Evolutionary conservation across 768 basidiomycete species (phyloP).

Genomic region (Tricholoma saponaceum): DNA sequence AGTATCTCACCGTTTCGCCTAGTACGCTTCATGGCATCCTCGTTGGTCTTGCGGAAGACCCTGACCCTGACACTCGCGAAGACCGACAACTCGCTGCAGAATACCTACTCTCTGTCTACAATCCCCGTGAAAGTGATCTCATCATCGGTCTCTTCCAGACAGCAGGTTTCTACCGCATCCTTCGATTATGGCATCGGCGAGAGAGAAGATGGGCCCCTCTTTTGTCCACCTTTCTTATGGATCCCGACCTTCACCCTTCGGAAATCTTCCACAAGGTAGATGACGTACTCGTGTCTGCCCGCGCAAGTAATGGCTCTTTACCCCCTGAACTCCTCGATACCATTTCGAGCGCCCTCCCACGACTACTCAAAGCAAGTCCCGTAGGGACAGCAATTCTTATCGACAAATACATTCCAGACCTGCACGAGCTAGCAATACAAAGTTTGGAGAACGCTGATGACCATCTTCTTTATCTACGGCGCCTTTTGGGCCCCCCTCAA

Average conservation of each 20-base stretch:
- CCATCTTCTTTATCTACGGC: slow-evolving; percentile 69
- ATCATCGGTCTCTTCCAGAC: slow-evolving; percentile 67
- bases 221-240: slow-evolving; percentile 69
- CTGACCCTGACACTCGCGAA: slow-evolving; percentile 75
- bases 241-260: slow-evolving; percentile 53
- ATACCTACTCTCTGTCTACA: slow-evolving; percentile 88
- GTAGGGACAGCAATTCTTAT: slow-evolving; percentile 67
- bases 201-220: slow-evolving; percentile 75
- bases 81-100: slow-evolving; percentile 95
- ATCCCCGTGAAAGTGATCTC: slow-evolving; percentile 70
- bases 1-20: slow-evolving; percentile 69
- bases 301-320: slow-evolving; percentile 44
- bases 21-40: slow-evolving; percentile 73
- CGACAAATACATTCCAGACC: slow-evolving; percentile 59
- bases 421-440: slow-evolving; percentile 64
- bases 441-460: slow-evolving; percentile 43
- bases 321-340: slow-evolving; percentile 52
- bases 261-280: slow-evolving; percentile 68
- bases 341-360: slow-evolving; percentile 57
- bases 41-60: slow-evolving; percentile 69
- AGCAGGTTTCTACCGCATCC: slow-evolving; percentile 89
- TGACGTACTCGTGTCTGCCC: slow-evolving; percentile 52
- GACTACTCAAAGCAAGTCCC: slow-evolving; percentile 59
- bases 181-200: slow-evolving; percentile 75
- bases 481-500: slow-evolving; percentile 56